phyloP scores from a whole-genome alignment of 805 yeast genomes.

The Ogataea nitratoaversa region DNA sequence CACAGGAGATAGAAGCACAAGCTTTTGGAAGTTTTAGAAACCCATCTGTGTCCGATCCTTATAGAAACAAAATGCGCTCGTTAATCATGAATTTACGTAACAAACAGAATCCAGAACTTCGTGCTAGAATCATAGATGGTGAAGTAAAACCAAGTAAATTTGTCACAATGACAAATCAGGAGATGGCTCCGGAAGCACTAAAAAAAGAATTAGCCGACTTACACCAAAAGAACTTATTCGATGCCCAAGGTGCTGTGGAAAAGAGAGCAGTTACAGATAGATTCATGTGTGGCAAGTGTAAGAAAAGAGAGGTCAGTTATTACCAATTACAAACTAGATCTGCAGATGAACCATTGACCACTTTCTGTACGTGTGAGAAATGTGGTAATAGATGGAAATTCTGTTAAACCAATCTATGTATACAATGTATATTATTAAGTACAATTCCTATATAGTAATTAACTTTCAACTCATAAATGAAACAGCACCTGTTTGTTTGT shows the following conservation, averaged over 20 bases:
- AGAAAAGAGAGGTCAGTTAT: conserved; percentile 93
- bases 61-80: conserved; percentile 81
- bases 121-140: conserved; percentile 64
- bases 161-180: conserved; percentile 84
- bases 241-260: conserved; percentile 96
- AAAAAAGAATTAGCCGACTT: conserved; percentile 81
- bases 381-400: conserved; percentile 99
- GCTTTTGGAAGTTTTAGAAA: conserved; percentile 60
- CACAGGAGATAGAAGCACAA: conserved; percentile 69
- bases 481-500: too few species aligned
- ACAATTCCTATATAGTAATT: too few species aligned
- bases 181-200: conserved; percentile 89
- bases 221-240: conserved; percentile 84
- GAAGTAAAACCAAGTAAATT: conserved; percentile 62
- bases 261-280: conserved; percentile 95
- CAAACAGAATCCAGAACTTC: conserved; percentile 81
- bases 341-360: conserved; percentile 98
- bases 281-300: conserved; percentile 96
- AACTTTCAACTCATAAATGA: too few species aligned
- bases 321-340: conserved; percentile 97
- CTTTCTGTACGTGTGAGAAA: conserved; percentile 95
- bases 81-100: conserved; percentile 84
- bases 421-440: too few species aligned
- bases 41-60: conserved; percentile 52
- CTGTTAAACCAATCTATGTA: conserved; percentile 39